Evolutionary conservation across 257 asterid species (phyloP).

Genomic region (Salvia rosmarinus): DNA sequence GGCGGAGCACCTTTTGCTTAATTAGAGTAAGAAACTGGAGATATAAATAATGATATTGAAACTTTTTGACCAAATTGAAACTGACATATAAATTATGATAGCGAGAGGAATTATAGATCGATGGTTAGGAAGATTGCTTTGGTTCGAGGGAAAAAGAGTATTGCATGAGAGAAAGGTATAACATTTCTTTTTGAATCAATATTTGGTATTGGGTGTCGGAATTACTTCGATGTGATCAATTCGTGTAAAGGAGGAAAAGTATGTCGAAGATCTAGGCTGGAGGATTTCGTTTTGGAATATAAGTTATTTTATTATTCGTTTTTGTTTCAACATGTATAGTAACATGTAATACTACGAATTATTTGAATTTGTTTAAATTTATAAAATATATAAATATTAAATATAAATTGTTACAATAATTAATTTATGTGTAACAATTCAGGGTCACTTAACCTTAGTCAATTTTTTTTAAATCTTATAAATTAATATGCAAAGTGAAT

Average conservation of each 20-base stretch:
- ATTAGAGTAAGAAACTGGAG: too few species aligned
- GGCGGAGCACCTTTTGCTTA: too few species aligned
- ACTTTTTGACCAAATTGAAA: conserved; percentile 42
- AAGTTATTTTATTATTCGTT: too few species aligned
- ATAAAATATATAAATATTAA: too few species aligned
- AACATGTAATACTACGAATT: too few species aligned
- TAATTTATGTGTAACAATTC: too few species aligned
- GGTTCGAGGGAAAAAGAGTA: conserved; percentile 18
- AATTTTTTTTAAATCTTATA: too few species aligned
- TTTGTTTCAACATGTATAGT: too few species aligned
- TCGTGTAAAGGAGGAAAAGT: conserved; percentile 5
- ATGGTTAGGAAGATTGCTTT: conserved; percentile 16
- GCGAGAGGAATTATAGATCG: background rate
- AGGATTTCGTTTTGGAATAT: conserved; percentile 1
- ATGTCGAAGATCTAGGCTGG: conserved; percentile 14
- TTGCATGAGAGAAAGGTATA: conserved; percentile 26
- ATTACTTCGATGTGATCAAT: conserved; percentile 12
- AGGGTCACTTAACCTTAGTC: too few species aligned
- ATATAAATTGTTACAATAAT: too few species aligned
- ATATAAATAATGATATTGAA: conserved; percentile 13
- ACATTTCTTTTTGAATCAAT: background rate
- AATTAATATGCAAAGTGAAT: too few species aligned
- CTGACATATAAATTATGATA: conserved; percentile 22
- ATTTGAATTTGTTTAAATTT: too few species aligned
- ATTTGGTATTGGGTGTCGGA: background rate